Evolutionary conservation across 225 moss, liverwort and hornwort species (phyloP).

Genomic region (Sphagnum tenellum): DNA sequence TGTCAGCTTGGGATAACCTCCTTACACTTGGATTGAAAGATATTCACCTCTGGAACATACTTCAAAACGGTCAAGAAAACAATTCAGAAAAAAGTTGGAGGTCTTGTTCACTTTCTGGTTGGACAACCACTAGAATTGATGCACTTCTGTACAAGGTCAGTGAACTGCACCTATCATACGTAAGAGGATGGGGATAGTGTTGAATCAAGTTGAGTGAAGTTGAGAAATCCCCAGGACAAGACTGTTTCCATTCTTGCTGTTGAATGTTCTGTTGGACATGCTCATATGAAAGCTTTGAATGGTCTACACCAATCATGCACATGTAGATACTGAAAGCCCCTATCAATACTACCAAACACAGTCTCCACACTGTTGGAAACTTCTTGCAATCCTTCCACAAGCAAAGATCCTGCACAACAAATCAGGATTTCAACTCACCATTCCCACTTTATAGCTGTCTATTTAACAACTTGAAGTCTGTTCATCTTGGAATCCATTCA

Average conservation of each 20-base stretch:
- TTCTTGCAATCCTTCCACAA: constrained; percentile 37
- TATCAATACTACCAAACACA: constrained; percentile 28
- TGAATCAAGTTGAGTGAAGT: constrained; percentile 16
- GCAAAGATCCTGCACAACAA: constrained; percentile 23
- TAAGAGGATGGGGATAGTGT: constrained; percentile 35
- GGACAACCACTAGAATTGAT: too few relatives aligned
- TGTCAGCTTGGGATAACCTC: too few relatives aligned
- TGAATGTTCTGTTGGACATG: constrained; percentile 5
- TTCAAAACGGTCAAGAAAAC: too few relatives aligned
- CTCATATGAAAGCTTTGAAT: constrained; percentile 17
- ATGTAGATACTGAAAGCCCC: constrained; percentile 34
- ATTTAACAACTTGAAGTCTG: too few relatives aligned
- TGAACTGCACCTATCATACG: constrained; percentile 27
- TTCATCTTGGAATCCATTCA: too few relatives aligned
- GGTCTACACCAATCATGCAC: constrained; percentile 28
- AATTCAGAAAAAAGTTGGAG: too few relatives aligned
- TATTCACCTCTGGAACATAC: too few relatives aligned
- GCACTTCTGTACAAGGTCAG: too few relatives aligned
- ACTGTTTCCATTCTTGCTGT: constrained; percentile 18
- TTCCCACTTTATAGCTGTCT: too few relatives aligned
- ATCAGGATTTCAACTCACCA: too few relatives aligned
- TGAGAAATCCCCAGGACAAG: constrained; percentile 16
- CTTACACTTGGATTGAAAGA: too few relatives aligned
- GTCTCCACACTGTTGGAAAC: constrained; percentile 32
- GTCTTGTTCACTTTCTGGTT: too few relatives aligned